Base-by-base conservation (phyloP, 2,329 filamentous ascomycete genomes). In the Ceratocystis harringtonii region DNA sequence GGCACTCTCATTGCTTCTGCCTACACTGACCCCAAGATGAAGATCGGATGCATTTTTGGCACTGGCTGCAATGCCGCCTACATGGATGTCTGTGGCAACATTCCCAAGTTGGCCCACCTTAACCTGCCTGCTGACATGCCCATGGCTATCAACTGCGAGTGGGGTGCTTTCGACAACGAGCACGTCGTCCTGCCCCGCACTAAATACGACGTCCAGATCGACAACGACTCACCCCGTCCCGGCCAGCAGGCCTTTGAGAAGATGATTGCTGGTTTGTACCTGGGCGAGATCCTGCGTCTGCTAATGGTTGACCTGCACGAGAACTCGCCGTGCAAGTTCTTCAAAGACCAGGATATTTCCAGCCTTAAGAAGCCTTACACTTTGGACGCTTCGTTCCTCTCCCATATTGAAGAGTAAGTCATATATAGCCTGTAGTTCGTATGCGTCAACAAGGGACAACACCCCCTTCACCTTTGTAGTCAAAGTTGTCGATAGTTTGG, bases 31-130 rank as follows among this genome's bases (percentile, higher is more conserved):
- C 79, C 86, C 58, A 84, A 86, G 70, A 95, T 96, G 84, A 91
- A 86, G 77, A 94, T 97, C 72, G 94, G 94, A 65, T 96, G 92
- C 76, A 99, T 99, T 73, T 99, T 99, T 72, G 94, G 94, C 71
- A 99, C 94, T 12, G 94, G 94, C 67, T 96, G 94, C 78, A 99
- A 99, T 72, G 94, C 92, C 50, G 94, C 94, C 48, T 99, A 99
- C 79, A 95, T 99, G 88, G 94, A 99, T 77, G 78, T 95, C 72
- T 89, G 84, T 69, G 91, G 90, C 69, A 89, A 87, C 12, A 90
- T 99, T 69, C 92, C 92, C 69, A 99, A 99, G 81, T 84, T 99
- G 65, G 90, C 88, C 10, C 85, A 96, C 77, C 83, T 95, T 80
- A 94, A 95, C 72, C 83, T 97, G 45, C 88, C 91, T 62, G 80